Conservation (phyloP, 495 filamentous ascomycete species). For the Articulospora tetracladia region DNA sequence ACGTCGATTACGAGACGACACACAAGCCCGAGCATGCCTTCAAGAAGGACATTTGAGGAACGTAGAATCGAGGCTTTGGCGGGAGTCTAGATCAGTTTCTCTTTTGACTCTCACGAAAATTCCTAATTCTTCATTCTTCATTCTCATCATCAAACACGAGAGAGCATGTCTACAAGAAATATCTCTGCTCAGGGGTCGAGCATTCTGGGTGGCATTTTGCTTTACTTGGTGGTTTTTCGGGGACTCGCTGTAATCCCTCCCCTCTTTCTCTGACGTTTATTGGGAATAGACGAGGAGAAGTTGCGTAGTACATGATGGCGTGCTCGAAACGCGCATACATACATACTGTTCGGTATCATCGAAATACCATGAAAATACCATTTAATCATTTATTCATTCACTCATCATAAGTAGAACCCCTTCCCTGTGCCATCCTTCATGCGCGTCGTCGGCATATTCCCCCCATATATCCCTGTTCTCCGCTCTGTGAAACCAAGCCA, state of each 20-base stretch:
- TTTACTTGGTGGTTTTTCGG: too few species aligned
- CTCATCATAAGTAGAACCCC: not conserved
- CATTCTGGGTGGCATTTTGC: too few species aligned
- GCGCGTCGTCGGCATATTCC: too few species aligned
- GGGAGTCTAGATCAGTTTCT: not conserved
- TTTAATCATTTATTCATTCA: not conserved
- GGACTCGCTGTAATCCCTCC: too few species aligned
- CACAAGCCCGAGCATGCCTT: slow-evolving; percentile 76
- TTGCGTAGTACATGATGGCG: too few species aligned
- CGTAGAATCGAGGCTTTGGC: not conserved
- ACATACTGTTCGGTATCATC: not conserved
- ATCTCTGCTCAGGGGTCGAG: too few species aligned
- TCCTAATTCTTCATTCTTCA: too few species aligned
- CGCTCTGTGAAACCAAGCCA: not conserved
- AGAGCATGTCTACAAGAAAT: too few species aligned
- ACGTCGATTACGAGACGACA: slow-evolving; percentile 96
- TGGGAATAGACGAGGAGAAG: not conserved
- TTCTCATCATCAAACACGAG: too few species aligned
- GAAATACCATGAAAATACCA: not conserved
- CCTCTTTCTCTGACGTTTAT: not conserved
- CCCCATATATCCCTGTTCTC: too few species aligned
- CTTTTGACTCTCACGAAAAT: too few species aligned
- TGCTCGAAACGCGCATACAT: too few species aligned
- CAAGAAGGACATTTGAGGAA: slow-evolving; percentile 48
- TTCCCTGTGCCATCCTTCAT: not conserved